Evolutionary conservation across 768 basidiomycete genomes (phyloP).

Genomic region (Auricularia sp.): DNA sequence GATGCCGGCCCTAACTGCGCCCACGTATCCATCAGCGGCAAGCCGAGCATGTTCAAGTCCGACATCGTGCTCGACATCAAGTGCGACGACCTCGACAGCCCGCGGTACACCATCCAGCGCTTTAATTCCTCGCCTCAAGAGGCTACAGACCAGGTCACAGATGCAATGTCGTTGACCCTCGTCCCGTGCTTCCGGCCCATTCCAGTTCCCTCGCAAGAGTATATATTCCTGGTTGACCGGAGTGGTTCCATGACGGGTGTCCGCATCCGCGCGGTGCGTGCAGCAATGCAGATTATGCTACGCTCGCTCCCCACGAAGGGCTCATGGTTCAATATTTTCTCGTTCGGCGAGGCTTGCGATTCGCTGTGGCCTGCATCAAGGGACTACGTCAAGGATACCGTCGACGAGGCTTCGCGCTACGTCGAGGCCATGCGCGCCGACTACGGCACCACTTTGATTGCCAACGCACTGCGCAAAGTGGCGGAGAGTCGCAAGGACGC

Average conservation of each 20-base stretch:
- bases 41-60: conserved; percentile 26
- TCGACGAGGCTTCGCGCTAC: conserved; percentile 19
- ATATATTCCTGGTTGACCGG: conserved; percentile 50
- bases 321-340: conserved; percentile 48
- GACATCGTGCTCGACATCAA: conserved; percentile 45
- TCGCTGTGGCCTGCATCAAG: conserved; percentile 29
- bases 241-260: conserved; percentile 42
- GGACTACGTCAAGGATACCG: conserved; percentile 3
- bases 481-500: conserved; percentile 24
- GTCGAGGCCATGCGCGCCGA: conserved; percentile 33
- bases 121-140: background rate
- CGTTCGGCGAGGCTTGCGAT: conserved; percentile 31
- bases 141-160: background rate
- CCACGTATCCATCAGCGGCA: conserved; percentile 18
- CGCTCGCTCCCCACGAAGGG: conserved; percentile 24
- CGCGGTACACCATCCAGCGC: conserved; percentile 45
- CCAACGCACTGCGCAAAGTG: conserved; percentile 30
- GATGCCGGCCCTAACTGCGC: no score
- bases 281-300: conserved; percentile 36
- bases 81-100: conserved; percentile 39
- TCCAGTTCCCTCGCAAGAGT: conserved; percentile 39
- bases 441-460: conserved; percentile 39
- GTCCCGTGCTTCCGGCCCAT: conserved; percentile 43
- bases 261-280: background rate
- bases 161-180: conserved; percentile 37